phyloP scores from a whole-genome alignment of 805 yeast species.

The Saccharomycopsis olivae region DNA sequence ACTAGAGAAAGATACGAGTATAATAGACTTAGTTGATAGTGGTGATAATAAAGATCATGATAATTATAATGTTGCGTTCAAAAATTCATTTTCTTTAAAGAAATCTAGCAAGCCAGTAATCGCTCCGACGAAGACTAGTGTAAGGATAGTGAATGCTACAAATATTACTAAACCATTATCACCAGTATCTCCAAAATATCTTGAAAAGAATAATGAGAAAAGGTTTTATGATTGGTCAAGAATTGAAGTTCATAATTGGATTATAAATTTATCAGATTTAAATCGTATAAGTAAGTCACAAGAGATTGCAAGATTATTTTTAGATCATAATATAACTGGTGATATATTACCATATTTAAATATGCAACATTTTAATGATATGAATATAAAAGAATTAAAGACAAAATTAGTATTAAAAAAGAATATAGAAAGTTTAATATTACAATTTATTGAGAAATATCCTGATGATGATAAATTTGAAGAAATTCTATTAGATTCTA shows the following conservation, averaged over 20 bases:
- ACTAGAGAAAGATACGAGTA: slow-evolving; percentile 8
- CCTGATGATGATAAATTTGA: slow-evolving; percentile 4
- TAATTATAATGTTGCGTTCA: slow-evolving; percentile 15
- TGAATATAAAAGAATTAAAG: slow-evolving; percentile 16
- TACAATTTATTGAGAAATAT: slow-evolving; percentile 1
- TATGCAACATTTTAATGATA: slow-evolving; percentile 12
- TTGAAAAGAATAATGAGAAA: slow-evolving; percentile 12
- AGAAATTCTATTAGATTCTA: slow-evolving; percentile 7
- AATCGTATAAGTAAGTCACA: slow-evolving; percentile 15
- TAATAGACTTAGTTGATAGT: slow-evolving; percentile 1
- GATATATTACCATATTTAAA: slow-evolving; percentile 17
- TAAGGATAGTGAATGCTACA: background rate
- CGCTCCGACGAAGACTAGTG: background rate
- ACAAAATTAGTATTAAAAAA: slow-evolving; percentile 14
- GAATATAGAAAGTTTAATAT: slow-evolving; percentile 11
- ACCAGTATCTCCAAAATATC: slow-evolving; percentile 16
- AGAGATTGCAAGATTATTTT: slow-evolving; percentile 14
- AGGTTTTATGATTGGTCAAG: slow-evolving; percentile 17
- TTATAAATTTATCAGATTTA: slow-evolving; percentile 14
- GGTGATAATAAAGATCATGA: background rate
- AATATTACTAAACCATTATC: slow-evolving; percentile 1
- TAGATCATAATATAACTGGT: slow-evolving; percentile 18
- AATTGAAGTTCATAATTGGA: slow-evolving; percentile 19
- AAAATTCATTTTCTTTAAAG: slow-evolving; percentile 14
- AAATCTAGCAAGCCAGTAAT: slow-evolving; percentile 2